These are phyloP conservation scores for Climacium dendroides DNA, from an alignment of 225 moss, liverwort and hornwort genomes.

Conservation along the genomic window DNA sequence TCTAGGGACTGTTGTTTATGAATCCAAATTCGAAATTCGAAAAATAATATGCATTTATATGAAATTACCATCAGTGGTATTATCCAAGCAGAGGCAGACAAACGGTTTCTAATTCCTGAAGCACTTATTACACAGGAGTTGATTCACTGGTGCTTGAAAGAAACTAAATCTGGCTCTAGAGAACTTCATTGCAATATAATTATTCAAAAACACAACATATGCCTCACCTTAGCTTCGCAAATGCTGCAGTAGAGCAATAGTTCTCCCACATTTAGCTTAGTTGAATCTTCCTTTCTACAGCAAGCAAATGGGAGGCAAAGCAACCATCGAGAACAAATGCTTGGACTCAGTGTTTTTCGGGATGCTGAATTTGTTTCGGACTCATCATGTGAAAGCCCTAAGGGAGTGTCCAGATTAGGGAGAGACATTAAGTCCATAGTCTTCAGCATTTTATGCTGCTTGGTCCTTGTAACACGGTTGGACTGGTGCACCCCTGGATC, in stretches of 20 bases:
- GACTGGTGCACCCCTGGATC: slow-evolving; percentile 67
- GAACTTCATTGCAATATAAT: neutral
- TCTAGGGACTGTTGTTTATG: neutral
- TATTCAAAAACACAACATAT: neutral
- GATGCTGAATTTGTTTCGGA: neutral
- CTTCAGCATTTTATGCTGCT: slow-evolving; percentile 1
- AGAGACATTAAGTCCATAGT: neutral
- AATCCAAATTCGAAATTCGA: neutral
- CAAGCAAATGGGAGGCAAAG: slow-evolving; percentile 18
- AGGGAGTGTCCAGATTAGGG: neutral
- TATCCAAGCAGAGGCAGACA: neutral
- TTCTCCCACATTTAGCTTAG: slow-evolving; percentile 40
- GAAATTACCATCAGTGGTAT: neutral
- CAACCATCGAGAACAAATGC: slow-evolving; percentile 1
- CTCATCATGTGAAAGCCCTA: neutral
- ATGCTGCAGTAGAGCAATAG: slow-evolving; percentile 82
- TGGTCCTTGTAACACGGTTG: slow-evolving; percentile 1
- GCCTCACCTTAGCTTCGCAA: slow-evolving; percentile 76
- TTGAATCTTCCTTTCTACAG: slow-evolving; percentile 16
- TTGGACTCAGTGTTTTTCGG: neutral
- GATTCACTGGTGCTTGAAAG: neutral
- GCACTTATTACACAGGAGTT: neutral
- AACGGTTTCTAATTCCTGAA: neutral
- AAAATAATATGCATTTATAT: neutral
- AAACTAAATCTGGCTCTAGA: neutral